These are phyloP conservation scores for Cicer pinnatifidum DNA, from an alignment of 306 rosid genomes.

Conservation along the genomic window DNA sequence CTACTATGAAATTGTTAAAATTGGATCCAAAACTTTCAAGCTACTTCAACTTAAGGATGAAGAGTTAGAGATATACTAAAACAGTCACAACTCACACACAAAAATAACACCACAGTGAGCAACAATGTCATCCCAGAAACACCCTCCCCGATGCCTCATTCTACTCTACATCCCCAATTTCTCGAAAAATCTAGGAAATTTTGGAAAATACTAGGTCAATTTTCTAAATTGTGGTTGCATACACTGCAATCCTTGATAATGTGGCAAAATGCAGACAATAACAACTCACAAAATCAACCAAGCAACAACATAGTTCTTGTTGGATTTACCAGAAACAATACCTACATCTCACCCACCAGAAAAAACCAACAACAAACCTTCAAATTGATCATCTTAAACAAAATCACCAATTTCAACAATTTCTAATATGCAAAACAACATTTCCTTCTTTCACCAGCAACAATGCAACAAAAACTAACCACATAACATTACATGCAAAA, in stretches of 20 bases:
- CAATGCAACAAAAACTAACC: conserved; percentile 43
- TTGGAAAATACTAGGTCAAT: conserved; percentile 26
- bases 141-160: background rate
- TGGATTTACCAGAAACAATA: conserved; percentile 29
- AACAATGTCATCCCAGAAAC: conserved; percentile 10
- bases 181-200: background rate
- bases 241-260: no score
- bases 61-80: background rate
- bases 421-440: conserved; percentile 37
- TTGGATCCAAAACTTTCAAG: conserved; percentile 23
- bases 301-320: conserved; percentile 22
- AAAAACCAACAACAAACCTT: conserved; percentile 30
- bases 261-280: no score
- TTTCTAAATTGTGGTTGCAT: no score
- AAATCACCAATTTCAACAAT: conserved; percentile 35
- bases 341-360: conserved; percentile 38
- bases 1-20: conserved; percentile 31
- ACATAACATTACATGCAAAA: conserved; percentile 11
- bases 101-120: conserved; percentile 17
- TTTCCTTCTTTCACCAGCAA: background rate
- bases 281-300: conserved; percentile 37
- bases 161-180: background rate
- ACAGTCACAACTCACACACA: conserved; percentile 16
- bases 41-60: conserved; percentile 20
- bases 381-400: conserved; percentile 19